Conservation (phyloP, 352 stramenopile species). For the Globisporangium acanthophoron region DNA sequence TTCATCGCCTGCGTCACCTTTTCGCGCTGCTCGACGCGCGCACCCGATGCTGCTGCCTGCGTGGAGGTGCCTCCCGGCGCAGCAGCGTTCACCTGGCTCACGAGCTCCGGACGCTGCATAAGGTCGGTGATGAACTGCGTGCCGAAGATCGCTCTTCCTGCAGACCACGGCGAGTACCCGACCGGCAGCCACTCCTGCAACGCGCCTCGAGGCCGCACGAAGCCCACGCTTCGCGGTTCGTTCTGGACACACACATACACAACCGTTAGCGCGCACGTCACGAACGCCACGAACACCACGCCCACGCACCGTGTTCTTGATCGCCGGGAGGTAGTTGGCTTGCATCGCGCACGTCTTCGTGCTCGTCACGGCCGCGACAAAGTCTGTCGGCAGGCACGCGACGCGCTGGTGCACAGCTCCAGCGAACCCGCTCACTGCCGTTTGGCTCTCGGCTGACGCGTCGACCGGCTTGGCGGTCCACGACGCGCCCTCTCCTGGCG, state of each 20-base stretch:
- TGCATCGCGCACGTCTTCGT: constrained; percentile 79
- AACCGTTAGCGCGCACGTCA: neutral
- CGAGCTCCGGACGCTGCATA: constrained; percentile 48
- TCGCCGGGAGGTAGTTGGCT: constrained; percentile 66
- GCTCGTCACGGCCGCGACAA: constrained; percentile 52
- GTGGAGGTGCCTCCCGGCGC: neutral
- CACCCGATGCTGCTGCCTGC: constrained; percentile 15
- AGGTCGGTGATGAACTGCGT: constrained; percentile 63
- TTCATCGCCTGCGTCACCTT: constrained; percentile 80
- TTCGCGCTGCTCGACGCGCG: constrained; percentile 46
- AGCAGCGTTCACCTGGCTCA: constrained; percentile 9
- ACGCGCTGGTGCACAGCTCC: constrained; percentile 61
- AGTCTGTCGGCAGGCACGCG: constrained; percentile 58
- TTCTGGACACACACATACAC: constrained; percentile 37
- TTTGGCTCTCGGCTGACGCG: constrained; percentile 47
- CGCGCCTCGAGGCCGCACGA: constrained; percentile 79
- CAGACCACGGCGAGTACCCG: constrained; percentile 91
- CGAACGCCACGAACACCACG: neutral
- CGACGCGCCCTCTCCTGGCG: constrained; percentile 50
- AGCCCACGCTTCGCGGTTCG: constrained; percentile 75
- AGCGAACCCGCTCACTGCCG: constrained; percentile 51
- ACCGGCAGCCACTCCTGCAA: constrained; percentile 87
- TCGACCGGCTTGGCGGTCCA: constrained; percentile 57
- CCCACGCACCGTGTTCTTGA: constrained; percentile 59
- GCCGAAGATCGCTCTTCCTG: constrained; percentile 52